A percentile compares a stretch with the other conserved stretches of the same genome.
phyloP scores from a whole-genome alignment of 805 yeast species.

The Suhomyces prunicola region DNA sequence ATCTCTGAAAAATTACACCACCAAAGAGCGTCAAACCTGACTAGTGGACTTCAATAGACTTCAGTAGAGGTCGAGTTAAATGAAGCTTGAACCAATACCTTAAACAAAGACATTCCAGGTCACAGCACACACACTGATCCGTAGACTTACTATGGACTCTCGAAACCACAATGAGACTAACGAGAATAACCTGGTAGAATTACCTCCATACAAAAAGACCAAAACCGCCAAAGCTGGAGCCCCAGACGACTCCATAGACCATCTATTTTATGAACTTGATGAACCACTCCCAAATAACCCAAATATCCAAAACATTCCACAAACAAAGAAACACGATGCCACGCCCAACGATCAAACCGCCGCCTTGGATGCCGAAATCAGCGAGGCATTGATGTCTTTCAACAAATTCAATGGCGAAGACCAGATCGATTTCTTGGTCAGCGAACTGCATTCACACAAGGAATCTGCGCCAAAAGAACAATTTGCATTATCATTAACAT shows the following conservation, averaged over 20 bases:
- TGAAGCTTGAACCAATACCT: neutral
- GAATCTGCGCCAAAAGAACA: neutral
- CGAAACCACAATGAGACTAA: neutral
- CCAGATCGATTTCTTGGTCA: neutral
- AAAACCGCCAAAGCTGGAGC: neutral
- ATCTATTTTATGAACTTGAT: slow-evolving; percentile 6
- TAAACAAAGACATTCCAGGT: too few species aligned
- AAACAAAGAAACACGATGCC: neutral
- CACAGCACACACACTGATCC: too few species aligned
- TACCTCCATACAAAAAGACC: slow-evolving; percentile 1
- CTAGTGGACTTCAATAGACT: too few species aligned
- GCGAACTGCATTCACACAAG: neutral
- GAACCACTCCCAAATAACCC: neutral
- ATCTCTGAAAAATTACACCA: neutral
- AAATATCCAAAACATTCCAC: neutral
- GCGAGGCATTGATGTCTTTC: slow-evolving; percentile 13
- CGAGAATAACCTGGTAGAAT: slow-evolving; percentile 1
- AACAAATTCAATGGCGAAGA: slow-evolving; percentile 10
- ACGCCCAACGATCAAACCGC: neutral
- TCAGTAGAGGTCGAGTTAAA: neutral
- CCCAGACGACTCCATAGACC: slow-evolving; percentile 1
- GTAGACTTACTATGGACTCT: neutral
- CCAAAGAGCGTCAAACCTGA: too few species aligned
- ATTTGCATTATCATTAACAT: neutral
- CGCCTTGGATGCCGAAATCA: slow-evolving; percentile 13